Percentiles rank a stretch among this genome's conserved stretches.
These are phyloP conservation scores for Astrephomene gubernaculifera DNA, from an alignment of 139 green algal genomes.

Conservation along the genomic window DNA sequence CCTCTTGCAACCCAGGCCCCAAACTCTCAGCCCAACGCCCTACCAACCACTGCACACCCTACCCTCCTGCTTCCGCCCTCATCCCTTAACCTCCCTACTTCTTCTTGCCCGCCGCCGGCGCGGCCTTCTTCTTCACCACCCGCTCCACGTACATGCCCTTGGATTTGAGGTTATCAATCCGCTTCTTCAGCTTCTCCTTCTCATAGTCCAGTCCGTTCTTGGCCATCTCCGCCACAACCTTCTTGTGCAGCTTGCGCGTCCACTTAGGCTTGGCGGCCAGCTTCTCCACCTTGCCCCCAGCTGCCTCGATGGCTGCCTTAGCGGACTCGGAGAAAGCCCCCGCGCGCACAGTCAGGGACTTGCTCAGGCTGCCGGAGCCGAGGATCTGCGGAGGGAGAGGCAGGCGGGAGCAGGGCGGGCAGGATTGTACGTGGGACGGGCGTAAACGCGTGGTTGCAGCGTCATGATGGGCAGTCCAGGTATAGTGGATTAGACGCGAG, in stretches of 20 bases:
- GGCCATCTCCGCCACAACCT: slow-evolving; percentile 42
- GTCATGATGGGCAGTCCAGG: too few relatives aligned
- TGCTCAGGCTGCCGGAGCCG: slow-evolving; percentile 85
- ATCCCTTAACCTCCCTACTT: too few relatives aligned
- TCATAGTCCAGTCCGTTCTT: slow-evolving; percentile 59
- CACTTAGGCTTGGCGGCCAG: slow-evolving; percentile 81
- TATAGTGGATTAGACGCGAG: too few relatives aligned
- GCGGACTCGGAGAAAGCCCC: slow-evolving; percentile 85
- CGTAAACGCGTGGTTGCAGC: too few relatives aligned
- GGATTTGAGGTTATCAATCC: slow-evolving; percentile 30
- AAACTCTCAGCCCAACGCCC: too few relatives aligned
- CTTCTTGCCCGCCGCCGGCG: not conserved
- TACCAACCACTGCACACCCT: too few relatives aligned
- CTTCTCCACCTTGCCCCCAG: slow-evolving; percentile 80
- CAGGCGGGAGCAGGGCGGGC: too few relatives aligned
- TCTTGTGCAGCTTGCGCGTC: slow-evolving; percentile 71
- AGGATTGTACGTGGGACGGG: too few relatives aligned
- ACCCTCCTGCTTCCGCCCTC: too few relatives aligned
- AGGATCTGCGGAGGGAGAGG: slow-evolving; percentile 80
- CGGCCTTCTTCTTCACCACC: not conserved
- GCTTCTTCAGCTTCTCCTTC: slow-evolving; percentile 62
- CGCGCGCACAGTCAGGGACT: slow-evolving; percentile 86
- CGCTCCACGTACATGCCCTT: slow-evolving; percentile 44
- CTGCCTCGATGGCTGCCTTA: slow-evolving; percentile 79
- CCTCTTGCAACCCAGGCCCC: too few relatives aligned